These are phyloP conservation scores for Emericellopsis atlantica DNA, from an alignment of 2,329 filamentous ascomycete genomes.

Conservation along the genomic window DNA sequence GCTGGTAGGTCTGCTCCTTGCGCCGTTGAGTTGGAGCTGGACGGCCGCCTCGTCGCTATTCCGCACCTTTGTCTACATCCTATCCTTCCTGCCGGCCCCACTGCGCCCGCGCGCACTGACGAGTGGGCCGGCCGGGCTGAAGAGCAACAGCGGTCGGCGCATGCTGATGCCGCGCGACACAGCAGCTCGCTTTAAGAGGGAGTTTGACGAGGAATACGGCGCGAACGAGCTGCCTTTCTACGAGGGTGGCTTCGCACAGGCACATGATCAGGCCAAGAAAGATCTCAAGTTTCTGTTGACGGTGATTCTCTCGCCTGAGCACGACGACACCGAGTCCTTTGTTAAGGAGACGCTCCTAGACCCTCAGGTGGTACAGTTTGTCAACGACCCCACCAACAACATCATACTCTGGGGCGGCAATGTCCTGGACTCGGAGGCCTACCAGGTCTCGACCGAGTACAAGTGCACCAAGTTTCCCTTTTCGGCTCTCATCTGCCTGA, in stretches of 20 bases:
- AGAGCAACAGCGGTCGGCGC: slow-evolving; percentile 56
- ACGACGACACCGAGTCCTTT: slow-evolving; percentile 81
- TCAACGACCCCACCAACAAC: slow-evolving; percentile 65
- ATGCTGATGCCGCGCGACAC: slow-evolving; percentile 77
- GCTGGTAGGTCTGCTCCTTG: slow-evolving; percentile 64
- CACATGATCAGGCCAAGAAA: slow-evolving; percentile 77
- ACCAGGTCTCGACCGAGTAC: slow-evolving; percentile 79
- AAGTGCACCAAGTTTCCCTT: slow-evolving; percentile 91
- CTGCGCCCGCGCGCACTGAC: slow-evolving; percentile 42
- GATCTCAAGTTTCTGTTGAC: slow-evolving; percentile 89
- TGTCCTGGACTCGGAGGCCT: slow-evolving; percentile 85
- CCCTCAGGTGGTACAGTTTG: slow-evolving; percentile 58
- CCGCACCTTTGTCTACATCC: slow-evolving; percentile 61
- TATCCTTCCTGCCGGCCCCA: slow-evolving; percentile 66
- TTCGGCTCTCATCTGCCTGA: slow-evolving; percentile 73
- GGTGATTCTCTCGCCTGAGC: slow-evolving; percentile 78
- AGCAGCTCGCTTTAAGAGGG: slow-evolving; percentile 75
- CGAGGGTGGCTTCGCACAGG: slow-evolving; percentile 84
- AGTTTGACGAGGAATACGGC: slow-evolving; percentile 92
- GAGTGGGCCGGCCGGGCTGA: slow-evolving; percentile 34
- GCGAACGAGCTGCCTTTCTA: slow-evolving; percentile 60
- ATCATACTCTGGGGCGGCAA: slow-evolving; percentile 88
- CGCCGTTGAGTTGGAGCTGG: slow-evolving; percentile 72
- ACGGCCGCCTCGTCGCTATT: slow-evolving; percentile 56
- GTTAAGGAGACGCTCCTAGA: slow-evolving; percentile 71